Evolutionary conservation across 228 moss, liverwort and hornwort species (phyloP).

Genomic region (Sphagnum magellanicum): DNA sequence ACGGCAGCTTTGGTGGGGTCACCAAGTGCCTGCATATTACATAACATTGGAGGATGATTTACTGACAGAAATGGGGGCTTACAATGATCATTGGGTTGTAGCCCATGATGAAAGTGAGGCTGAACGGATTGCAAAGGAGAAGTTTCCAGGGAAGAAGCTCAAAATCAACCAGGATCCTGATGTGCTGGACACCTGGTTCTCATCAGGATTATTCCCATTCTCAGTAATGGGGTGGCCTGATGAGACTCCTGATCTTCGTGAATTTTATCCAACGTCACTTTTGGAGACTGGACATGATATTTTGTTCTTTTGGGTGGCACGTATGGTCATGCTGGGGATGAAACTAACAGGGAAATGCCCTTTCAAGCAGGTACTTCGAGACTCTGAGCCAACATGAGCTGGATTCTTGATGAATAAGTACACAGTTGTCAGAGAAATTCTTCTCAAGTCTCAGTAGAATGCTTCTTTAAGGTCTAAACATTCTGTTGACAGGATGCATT

Average conservation of each 20-base stretch:
- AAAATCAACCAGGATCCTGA: conserved; percentile 80
- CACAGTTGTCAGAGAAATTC: too few species aligned
- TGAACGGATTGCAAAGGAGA: conserved; percentile 36
- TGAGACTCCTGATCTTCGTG: conserved; percentile 64
- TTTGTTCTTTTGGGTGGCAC: conserved; percentile 92
- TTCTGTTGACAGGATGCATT: too few species aligned
- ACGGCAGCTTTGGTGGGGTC: conserved; percentile 99
- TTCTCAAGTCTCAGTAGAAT: too few species aligned
- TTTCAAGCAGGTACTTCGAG: conserved; percentile 62
- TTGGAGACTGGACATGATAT: conserved; percentile 97
- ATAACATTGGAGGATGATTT: conserved; percentile 60
- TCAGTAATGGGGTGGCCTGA: conserved; percentile 90
- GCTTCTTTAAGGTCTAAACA: too few species aligned
- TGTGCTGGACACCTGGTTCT: conserved; percentile 94
- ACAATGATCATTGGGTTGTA: conserved; percentile 82
- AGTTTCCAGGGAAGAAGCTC: conserved; percentile 53
- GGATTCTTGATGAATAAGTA: neutral
- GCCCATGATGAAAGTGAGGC: conserved; percentile 59
- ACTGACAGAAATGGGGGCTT: conserved; percentile 66
- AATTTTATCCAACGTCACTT: conserved; percentile 82
- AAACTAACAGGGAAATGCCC: conserved; percentile 75
- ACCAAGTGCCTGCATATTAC: conserved; percentile 93
- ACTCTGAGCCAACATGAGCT: neutral
- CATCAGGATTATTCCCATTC: conserved; percentile 84
- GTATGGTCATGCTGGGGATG: conserved; percentile 95